Evolutionary conservation across 2,329 filamentous ascomycete genomes (phyloP).

Genomic region (Ophiocordyceps polyrhachis-furcata): DNA sequence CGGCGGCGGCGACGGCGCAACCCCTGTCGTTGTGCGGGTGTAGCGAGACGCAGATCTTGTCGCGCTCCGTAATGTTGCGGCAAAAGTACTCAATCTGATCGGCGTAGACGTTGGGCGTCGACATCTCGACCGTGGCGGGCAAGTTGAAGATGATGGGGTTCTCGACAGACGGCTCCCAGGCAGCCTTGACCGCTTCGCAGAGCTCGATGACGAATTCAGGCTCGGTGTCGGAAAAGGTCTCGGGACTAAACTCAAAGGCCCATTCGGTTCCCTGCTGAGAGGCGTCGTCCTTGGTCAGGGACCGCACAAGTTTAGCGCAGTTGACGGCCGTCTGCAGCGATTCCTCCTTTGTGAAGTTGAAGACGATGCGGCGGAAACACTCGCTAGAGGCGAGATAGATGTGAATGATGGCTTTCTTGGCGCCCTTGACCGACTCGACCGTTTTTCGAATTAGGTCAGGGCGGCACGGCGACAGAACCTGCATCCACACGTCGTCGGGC

Average conservation of each 20-base stretch:
- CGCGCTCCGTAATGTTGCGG: slow-evolving; percentile 61
- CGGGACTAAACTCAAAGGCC: slow-evolving; percentile 70
- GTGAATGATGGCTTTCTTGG: slow-evolving; percentile 88
- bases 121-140: slow-evolving; percentile 86
- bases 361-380: slow-evolving; percentile 85
- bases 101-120: slow-evolving; percentile 87
- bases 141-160: slow-evolving; percentile 91
- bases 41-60: slow-evolving; percentile 75
- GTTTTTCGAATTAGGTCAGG: slow-evolving; percentile 80
- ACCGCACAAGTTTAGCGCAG: slow-evolving; percentile 72
- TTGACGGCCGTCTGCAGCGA: slow-evolving; percentile 64
- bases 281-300: slow-evolving; percentile 69
- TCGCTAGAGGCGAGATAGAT: slow-evolving; percentile 92
- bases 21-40: slow-evolving; percentile 93
- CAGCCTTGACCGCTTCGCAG: slow-evolving; percentile 83
- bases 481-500: slow-evolving; percentile 78
- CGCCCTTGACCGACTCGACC: slow-evolving; percentile 70
- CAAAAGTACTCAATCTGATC: slow-evolving; percentile 97
- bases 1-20: slow-evolving; percentile 73
- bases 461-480: slow-evolving; percentile 82
- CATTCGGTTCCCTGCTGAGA: slow-evolving; percentile 40
- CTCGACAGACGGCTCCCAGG: slow-evolving; percentile 68
- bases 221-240: slow-evolving; percentile 79
- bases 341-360: slow-evolving; percentile 70
- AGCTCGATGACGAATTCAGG: slow-evolving; percentile 68